Percentiles rank a stretch among this genome's conserved stretches.
Conservation (phyloP, 1,284 basidiomycete species). For the Pyrrhoderma lamaoense region DNA sequence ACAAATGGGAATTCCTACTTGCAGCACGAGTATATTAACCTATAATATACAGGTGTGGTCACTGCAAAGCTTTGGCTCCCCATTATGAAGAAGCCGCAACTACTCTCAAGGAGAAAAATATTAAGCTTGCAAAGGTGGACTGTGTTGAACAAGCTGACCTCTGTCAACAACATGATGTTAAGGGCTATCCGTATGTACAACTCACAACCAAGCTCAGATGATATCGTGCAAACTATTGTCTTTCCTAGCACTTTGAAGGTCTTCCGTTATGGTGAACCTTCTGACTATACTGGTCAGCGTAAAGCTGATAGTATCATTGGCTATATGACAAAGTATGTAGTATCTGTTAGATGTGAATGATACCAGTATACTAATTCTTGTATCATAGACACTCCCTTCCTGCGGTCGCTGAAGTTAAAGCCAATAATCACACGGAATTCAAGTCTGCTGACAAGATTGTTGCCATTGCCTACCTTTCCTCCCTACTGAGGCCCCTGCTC, state of each 20-base stretch:
- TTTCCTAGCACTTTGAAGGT: slow-evolving; percentile 72
- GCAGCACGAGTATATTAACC: background rate
- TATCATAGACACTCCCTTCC: slow-evolving; percentile 81
- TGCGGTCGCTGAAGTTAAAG: slow-evolving; percentile 80
- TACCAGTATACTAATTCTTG: background rate
- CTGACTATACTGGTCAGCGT: slow-evolving; percentile 82
- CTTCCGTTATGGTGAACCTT: slow-evolving; percentile 77
- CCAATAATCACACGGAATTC: slow-evolving; percentile 79
- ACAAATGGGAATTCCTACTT: background rate
- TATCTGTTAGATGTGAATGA: background rate
- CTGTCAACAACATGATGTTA: slow-evolving; percentile 78
- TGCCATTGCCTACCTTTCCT: slow-evolving; percentile 76
- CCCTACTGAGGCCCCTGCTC: slow-evolving; percentile 58
- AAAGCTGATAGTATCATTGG: slow-evolving; percentile 95
- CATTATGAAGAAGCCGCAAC: slow-evolving; percentile 97
- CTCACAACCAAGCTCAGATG: background rate
- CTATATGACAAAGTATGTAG: slow-evolving; percentile 88
- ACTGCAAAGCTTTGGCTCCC: slow-evolving; percentile 88
- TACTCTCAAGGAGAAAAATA: slow-evolving; percentile 79
- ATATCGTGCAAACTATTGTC: background rate
- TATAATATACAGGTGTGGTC: slow-evolving; percentile 63
- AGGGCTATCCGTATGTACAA: slow-evolving; percentile 81
- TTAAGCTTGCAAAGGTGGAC: slow-evolving; percentile 95
- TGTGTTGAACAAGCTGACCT: slow-evolving; percentile 87
- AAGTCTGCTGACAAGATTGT: slow-evolving; percentile 88